Base-by-base conservation (phyloP, 2,329 filamentous ascomycete species). In the Raffaelea albimanens region DNA sequence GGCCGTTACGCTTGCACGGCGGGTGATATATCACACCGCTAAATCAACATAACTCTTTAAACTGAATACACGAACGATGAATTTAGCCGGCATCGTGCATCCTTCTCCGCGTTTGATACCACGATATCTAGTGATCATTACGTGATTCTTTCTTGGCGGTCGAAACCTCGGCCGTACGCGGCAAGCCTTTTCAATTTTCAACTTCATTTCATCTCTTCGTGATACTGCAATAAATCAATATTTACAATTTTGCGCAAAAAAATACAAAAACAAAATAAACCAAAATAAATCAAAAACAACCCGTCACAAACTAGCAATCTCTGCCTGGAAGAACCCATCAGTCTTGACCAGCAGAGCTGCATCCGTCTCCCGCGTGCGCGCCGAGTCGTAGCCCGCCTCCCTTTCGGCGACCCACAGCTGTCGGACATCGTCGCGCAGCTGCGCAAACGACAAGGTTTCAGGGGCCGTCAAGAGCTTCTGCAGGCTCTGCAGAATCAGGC, bases 271-370 rank as follows among this genome's bases (percentile, higher is more conserved):
- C 31, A 34, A 34, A 34, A 34, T 34, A 34, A 34, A 34, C 31
- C n/a, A n/a, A n/a, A n/a, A n/a, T n/a, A n/a, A n/a, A n/a, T n/a
- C n/a, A n/a, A n/a, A n/a, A n/a, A n/a, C 31, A 9, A 34, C 9
- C 16, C 31, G 31, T 40, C 18, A 40, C 38, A 40, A 40, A 20
- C 38, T 40, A 16, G 10, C 18, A 16, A 40, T 16, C 19, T 9
- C 10, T 40, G 38, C 38, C 38, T 40, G 38, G 38, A 40, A 40
- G 38, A 40, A 40, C 38, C 38, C 38, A 40, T 40, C 38, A 10
- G 38, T 20, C 13, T 20, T 16, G 13, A 20, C 19, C 19, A 40
- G 10, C 13, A 16, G 13, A 16, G 19, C 14, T 40, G 38, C 19
- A 16, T 40, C 38, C 38, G 13, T 20, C 19, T 40, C 14, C 19